These are phyloP conservation scores for Diaporthe humulicola DNA, from an alignment of 2,329 filamentous ascomycete species.

Conservation along the genomic window DNA sequence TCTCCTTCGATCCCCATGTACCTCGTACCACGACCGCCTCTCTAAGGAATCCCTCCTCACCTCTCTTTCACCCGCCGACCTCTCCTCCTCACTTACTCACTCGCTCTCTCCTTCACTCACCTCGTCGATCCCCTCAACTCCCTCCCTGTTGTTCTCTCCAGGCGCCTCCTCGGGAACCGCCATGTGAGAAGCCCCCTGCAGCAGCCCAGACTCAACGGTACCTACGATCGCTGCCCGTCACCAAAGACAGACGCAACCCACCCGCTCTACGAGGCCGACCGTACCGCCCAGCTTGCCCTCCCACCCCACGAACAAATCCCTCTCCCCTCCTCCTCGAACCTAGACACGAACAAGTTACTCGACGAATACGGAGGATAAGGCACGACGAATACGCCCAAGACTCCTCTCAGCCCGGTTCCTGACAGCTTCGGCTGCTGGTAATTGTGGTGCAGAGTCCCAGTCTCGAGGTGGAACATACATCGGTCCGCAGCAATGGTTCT, in stretches of 20 bases:
- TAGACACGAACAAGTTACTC: conserved; percentile 7
- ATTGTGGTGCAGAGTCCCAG: conserved; percentile 39
- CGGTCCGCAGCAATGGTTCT: conserved; percentile 53
- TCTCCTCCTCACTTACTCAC: conserved; percentile 12
- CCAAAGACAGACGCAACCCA: conserved; percentile 29
- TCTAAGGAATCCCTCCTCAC: conserved; percentile 31
- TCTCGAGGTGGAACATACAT: conserved; percentile 37
- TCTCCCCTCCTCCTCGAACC: background rate
- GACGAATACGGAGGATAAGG: conserved; percentile 1
- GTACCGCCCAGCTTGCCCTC: conserved; percentile 8
- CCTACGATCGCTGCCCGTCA: conserved; percentile 30
- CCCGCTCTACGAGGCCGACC: conserved; percentile 27
- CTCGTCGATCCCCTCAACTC: background rate
- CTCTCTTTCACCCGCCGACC: conserved; percentile 30
- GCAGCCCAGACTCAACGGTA: conserved; percentile 26
- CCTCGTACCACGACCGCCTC: conserved; percentile 34
- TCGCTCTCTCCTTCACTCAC: conserved; percentile 30
- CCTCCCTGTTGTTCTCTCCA: conserved; percentile 5
- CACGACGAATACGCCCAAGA: background rate
- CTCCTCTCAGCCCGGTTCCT: conserved; percentile 38
- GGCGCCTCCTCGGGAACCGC: conserved; percentile 20
- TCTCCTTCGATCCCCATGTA: conserved; percentile 35
- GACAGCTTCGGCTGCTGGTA: conserved; percentile 41
- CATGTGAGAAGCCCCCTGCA: conserved; percentile 37
- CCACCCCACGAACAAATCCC: conserved; percentile 5